Evolutionary conservation across 805 yeast genomes (phyloP).

Genomic region (Starmerella apis): DNA sequence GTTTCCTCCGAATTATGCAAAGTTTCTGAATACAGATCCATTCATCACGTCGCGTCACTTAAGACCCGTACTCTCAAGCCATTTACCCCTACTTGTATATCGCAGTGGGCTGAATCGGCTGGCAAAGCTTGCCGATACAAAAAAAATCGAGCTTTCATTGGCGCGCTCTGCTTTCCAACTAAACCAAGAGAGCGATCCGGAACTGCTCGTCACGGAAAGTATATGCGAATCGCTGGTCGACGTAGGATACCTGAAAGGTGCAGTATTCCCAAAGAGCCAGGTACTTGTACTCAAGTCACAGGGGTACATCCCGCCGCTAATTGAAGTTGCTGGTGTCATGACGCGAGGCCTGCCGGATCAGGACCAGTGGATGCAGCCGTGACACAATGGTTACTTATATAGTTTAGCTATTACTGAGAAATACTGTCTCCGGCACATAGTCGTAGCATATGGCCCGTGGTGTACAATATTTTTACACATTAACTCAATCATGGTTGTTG

Average conservation of each 20-base stretch:
- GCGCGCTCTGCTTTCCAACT: conserved; percentile 14
- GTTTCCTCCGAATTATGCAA: conserved; percentile 31
- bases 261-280: conserved; percentile 26
- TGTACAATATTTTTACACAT: too few relatives aligned
- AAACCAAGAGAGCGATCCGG: conserved; percentile 12
- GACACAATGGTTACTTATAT: too few relatives aligned
- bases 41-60: conserved; percentile 26
- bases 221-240: conserved; percentile 30
- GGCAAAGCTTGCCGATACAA: neutral
- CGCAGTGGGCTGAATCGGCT: conserved; percentile 27
- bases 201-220: conserved; percentile 28
- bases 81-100: conserved; percentile 28
- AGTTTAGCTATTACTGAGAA: too few relatives aligned
- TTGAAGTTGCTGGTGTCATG: neutral
- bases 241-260: conserved; percentile 33
- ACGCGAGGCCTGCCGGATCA: conserved; percentile 7
- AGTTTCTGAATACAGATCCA: conserved; percentile 29
- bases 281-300: conserved; percentile 21
- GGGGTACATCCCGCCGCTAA: conserved; percentile 25
- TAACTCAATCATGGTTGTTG: too few relatives aligned
- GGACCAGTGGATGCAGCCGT: conserved; percentile 14
- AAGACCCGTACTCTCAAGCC: conserved; percentile 26
- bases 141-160: conserved; percentile 4
- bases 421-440: too few relatives aligned
- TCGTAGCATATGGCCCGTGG: too few relatives aligned